Evolutionary conservation across 768 basidiomycete genomes (phyloP), one percentile per base, ranked within the genome.

Genomic region (Astraeus odoratus): DNA sequence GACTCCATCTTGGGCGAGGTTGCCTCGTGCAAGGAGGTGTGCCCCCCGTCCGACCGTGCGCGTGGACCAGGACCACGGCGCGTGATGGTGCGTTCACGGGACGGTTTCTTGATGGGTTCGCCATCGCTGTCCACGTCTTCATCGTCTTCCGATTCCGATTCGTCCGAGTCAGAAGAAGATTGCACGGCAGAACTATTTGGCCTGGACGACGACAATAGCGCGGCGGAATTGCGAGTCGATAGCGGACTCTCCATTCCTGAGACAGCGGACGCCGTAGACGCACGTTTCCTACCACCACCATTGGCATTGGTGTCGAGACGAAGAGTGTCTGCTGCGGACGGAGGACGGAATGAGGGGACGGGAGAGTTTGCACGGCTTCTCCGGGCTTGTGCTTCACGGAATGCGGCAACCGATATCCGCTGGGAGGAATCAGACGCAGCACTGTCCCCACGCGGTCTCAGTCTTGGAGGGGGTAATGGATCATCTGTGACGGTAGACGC

Each of bases 391-490:
- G 76, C 83, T 67, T 88, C 86, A 43, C 83, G 77, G 58, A 89
- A 89, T 3, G 86, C 86, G 2, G 84, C 86, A 25, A 89, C 81
- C 7, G 83, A 83, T 20, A 89, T 88, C 43, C 84, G 76, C 50
- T 86, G 85, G 1, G 80, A 80, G 5, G 78, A 69, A 31, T 85
- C 81, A 3, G 82, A 82, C 15, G 75, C 73, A 49, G 70, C 53
- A 60, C 82, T 83, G 35, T 69, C 66, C 18, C 72, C 77, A 52
- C 85, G 74, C 13, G 78, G 75, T 1, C 81, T 75, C 16, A 74
- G 58, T 6, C 56, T 56, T 5, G 59, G 67, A 9, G 69, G 64
- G 4, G 76, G 70, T 1, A 67, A 62, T n/a, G 57, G 48, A 1
- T 46, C 27, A 16, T 39, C 39, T 6, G 49, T 48, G 15, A 60